These are phyloP conservation scores for Angomonas deanei DNA, from an alignment of 208 protist species.

Conservation along the genomic window DNA sequence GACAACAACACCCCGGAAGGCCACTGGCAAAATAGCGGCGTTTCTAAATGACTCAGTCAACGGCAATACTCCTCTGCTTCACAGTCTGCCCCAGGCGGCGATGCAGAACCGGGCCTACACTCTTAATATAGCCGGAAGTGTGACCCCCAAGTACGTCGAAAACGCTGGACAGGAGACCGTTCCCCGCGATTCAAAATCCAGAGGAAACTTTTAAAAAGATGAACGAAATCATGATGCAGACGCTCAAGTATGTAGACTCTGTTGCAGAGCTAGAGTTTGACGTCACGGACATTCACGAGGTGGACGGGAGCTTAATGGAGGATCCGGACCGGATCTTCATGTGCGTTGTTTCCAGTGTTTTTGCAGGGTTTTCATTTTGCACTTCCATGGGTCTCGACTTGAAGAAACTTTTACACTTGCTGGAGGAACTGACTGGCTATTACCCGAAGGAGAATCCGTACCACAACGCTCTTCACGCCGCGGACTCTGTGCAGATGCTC, in stretches of 20 bases:
- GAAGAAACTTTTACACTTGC: conserved; percentile 60
- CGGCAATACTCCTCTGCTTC: background rate
- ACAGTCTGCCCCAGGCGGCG: background rate
- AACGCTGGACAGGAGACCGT: conserved; percentile 8
- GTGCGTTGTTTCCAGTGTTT: conserved; percentile 74
- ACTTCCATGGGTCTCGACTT: conserved; percentile 38
- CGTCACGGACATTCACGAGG: conserved; percentile 48
- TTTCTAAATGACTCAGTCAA: background rate
- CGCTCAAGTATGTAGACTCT: conserved; percentile 72
- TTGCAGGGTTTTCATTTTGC: conserved; percentile 79
- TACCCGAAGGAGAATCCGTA: conserved; percentile 66
- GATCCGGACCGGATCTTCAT: conserved; percentile 74
- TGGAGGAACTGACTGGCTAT: conserved; percentile 44
- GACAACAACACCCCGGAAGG: background rate
- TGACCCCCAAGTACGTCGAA: background rate
- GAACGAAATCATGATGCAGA: conserved; percentile 63
- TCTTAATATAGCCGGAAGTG: background rate
- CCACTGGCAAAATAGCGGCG: background rate
- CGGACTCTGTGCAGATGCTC: conserved; percentile 80
- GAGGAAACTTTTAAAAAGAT: conserved; percentile 60
- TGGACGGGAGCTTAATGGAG: conserved; percentile 68
- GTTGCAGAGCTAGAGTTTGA: conserved; percentile 77
- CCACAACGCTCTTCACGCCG: conserved; percentile 76
- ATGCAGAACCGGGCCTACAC: background rate
- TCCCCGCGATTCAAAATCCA: conserved; percentile 54